Base-by-base conservation (phyloP, 345 rosid genomes). In the Diplotaxis tenuifolia region DNA sequence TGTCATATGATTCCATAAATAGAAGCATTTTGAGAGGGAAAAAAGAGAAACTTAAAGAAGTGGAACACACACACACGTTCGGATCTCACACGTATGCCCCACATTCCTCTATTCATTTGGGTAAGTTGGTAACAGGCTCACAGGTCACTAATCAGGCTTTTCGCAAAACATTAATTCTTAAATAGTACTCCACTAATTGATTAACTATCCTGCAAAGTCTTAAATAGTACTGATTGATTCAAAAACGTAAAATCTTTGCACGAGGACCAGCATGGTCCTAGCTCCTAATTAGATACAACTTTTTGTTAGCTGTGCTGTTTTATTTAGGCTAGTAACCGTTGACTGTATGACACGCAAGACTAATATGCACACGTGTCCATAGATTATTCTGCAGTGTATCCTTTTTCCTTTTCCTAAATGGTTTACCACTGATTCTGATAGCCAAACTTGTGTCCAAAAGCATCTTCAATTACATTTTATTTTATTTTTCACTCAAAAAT, bases 1-100 rank as follows among this genome's bases (percentile, higher is more conserved):
- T 22, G 70, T 63, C 72, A 49, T 65, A 70, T 70, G 79, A 70
- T 76, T 32, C 80, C 62, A 76, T 76, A 70, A 70, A 71, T 71
- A 62, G 80, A 76, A 45, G 70, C 55, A 62, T 75, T 68, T 75
- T 27, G 32, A 28, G 47, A 54, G 32, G 2, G n/a, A 50, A 4
- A 58, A 9, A n/a, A 4, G 6, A 27, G 32, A 28, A 57, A 27
- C 20, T 15, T 28, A 28, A 7, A 28, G 0, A 55, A 47, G 49
- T 32, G 36, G 20, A 64, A 71, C 25, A 38, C 67, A 65, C 67
- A 65, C 72, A 49, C 75, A 70, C 80, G 71, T 65, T 57, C 32
- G 34, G 15, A 64, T 57, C 62, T 70, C 66, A 29, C 71, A 76
- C 75, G 72, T 70, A 67, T 34, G 19, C 9, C 16, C 5, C 7